Conservation (phyloP, 495 filamentous ascomycete species). For the Diplogelasinospora grovesii region DNA sequence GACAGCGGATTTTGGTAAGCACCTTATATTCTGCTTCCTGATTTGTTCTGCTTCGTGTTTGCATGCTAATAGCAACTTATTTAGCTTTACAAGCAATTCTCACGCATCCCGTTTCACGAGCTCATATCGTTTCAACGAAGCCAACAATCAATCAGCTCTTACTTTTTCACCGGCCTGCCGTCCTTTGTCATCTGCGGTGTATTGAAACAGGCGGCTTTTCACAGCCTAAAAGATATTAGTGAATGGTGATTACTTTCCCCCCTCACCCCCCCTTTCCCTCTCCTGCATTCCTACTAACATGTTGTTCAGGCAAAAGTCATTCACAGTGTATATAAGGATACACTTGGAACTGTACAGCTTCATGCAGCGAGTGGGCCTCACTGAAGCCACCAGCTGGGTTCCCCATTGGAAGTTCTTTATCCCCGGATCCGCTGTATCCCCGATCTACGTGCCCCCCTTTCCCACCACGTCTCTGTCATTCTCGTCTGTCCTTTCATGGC, state of each 20-base stretch:
- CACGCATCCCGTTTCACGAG: conserved; percentile 30
- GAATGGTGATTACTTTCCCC: neutral
- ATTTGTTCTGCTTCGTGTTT: neutral
- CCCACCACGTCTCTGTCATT: conserved; percentile 21
- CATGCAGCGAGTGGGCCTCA: conserved; percentile 43
- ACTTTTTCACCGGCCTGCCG: conserved; percentile 27
- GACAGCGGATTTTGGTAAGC: conserved; percentile 44
- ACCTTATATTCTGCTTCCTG: neutral
- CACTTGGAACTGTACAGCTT: conserved; percentile 42
- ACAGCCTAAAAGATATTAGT: no score
- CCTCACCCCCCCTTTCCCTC: neutral
- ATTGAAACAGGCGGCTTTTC: no score
- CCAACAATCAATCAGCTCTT: conserved; percentile 22
- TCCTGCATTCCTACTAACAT: no score
- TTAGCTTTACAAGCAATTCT: conserved; percentile 42
- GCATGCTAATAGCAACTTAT: conserved; percentile 6
- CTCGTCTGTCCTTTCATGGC: conserved; percentile 26
- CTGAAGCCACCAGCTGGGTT: conserved; percentile 29
- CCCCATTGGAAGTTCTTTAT: conserved; percentile 42
- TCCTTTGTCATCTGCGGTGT: conserved; percentile 14
- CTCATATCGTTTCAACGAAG: conserved; percentile 24
- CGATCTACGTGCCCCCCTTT: conserved; percentile 32
- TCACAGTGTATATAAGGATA: conserved; percentile 30
- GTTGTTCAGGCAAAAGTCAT: conserved; percentile 27
- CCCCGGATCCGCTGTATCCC: conserved; percentile 42